phyloP scores from a whole-genome alignment of 129 eudicot species.

The Smallanthus sonchifolius region DNA sequence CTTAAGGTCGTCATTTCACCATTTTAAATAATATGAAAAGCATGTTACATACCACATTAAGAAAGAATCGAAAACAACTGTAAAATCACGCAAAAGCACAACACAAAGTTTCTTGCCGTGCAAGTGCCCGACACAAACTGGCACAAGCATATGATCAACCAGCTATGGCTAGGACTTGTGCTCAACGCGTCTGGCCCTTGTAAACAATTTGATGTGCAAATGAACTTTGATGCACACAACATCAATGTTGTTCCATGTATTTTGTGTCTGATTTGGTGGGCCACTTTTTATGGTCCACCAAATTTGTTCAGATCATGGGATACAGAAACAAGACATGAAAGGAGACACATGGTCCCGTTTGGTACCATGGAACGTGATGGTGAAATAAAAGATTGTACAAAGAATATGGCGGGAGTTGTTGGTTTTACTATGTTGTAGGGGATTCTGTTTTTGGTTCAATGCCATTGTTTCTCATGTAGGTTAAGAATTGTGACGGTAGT shows the following conservation, averaged over 20 bases:
- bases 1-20: neutral
- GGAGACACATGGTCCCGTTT: neutral
- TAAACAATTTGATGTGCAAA: neutral
- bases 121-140: neutral
- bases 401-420: conserved; percentile 9
- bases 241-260: conserved; percentile 16
- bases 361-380: conserved; percentile 21
- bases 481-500: conserved; percentile 79
- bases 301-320: conserved; percentile 19
- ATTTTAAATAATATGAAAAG: neutral
- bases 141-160: neutral
- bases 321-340: conserved; percentile 20
- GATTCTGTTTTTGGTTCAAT: conserved; percentile 45
- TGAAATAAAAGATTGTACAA: conserved; percentile 24
- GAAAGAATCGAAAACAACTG: neutral
- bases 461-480: conserved; percentile 70
- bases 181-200: neutral
- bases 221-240: neutral
- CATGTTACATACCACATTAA: neutral
- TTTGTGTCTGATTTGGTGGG: conserved; percentile 10
- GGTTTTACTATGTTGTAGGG: conserved; percentile 36
- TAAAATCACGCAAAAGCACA: neutral
- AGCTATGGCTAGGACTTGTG: neutral
- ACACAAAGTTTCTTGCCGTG: neutral
- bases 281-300: neutral